A percentile compares a stretch with the other conserved stretches of the same genome.
These are phyloP conservation scores for Penicillium capsulatum DNA, from an alignment of 2,329 filamentous ascomycete species.

Conservation along the genomic window DNA sequence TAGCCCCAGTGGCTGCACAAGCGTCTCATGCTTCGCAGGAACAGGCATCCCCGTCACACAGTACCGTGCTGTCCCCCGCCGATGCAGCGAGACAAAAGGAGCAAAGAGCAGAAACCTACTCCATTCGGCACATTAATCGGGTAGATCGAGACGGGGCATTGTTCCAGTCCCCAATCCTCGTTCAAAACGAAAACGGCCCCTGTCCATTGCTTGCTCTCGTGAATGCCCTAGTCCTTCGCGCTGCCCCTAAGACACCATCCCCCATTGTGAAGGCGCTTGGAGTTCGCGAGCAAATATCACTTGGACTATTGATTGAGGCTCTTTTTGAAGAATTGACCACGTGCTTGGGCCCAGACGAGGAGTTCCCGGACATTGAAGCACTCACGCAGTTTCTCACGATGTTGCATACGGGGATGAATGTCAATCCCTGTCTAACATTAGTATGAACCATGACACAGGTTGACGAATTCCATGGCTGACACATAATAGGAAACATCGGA, in stretches of 20 bases:
- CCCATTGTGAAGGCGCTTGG: slow-evolving; percentile 72
- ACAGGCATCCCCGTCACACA: slow-evolving; percentile 6
- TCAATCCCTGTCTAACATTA: slow-evolving; percentile 83
- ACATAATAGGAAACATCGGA: slow-evolving; percentile 28
- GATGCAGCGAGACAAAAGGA: slow-evolving; percentile 36
- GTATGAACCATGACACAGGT: slow-evolving; percentile 29
- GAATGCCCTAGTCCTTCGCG: slow-evolving; percentile 83
- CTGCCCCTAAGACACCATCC: slow-evolving; percentile 62
- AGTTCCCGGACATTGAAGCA: slow-evolving; percentile 80
- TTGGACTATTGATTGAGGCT: slow-evolving; percentile 79
- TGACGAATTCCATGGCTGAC: slow-evolving; percentile 28
- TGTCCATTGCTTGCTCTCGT: slow-evolving; percentile 90
- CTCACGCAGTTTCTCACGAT: slow-evolving; percentile 83
- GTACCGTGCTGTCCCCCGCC: slow-evolving; percentile 22
- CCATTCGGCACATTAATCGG: slow-evolving; percentile 90
- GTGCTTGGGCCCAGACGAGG: slow-evolving; percentile 60
- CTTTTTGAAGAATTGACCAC: slow-evolving; percentile 93
- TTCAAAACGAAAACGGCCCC: slow-evolving; percentile 91
- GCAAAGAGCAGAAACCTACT: slow-evolving; percentile 72
- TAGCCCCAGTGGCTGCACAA: not conserved
- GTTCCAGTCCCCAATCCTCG: slow-evolving; percentile 76
- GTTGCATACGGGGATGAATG: slow-evolving; percentile 94
- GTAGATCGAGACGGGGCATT: slow-evolving; percentile 63
- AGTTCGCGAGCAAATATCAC: slow-evolving; percentile 79
- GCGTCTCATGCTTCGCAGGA: slow-evolving; percentile 4